A percentile compares a stretch with the other conserved stretches of the same genome.
Evolutionary conservation across 2,329 filamentous ascomycete species (phyloP).

Genomic region (Cercospora beticola): DNA sequence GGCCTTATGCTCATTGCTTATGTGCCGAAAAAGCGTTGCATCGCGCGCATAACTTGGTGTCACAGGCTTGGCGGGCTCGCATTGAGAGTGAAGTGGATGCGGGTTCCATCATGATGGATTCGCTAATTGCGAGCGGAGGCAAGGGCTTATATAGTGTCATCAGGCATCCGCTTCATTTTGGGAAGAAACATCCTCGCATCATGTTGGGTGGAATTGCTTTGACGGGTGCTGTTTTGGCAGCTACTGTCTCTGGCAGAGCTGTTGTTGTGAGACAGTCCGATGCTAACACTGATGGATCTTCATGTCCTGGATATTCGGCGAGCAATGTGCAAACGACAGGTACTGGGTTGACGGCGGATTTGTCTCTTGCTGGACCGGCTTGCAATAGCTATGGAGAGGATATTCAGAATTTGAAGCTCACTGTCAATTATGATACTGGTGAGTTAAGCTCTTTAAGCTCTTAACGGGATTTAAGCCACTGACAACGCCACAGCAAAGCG

Average conservation of each 20-base stretch:
- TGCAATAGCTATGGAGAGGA: slow-evolving; percentile 38
- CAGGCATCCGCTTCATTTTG: background rate
- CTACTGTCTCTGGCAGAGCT: slow-evolving; percentile 12
- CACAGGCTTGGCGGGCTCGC: background rate
- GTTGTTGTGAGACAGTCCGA: slow-evolving; percentile 8
- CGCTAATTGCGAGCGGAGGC: background rate
- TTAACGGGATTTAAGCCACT: background rate
- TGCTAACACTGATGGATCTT: background rate
- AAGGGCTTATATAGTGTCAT: slow-evolving; percentile 5
- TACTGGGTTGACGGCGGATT: slow-evolving; percentile 32
- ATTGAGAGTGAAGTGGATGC: background rate
- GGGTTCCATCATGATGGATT: background rate
- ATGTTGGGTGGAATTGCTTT: slow-evolving; percentile 11
- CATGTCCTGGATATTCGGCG: slow-evolving; percentile 36
- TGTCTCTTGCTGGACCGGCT: slow-evolving; percentile 31
- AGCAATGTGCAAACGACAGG: slow-evolving; percentile 29
- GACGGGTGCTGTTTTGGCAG: slow-evolving; percentile 13
- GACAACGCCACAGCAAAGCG: slow-evolving; percentile 40
- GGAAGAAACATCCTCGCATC: background rate
- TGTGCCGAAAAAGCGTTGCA: background rate
- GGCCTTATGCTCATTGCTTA: background rate
- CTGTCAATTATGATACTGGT: slow-evolving; percentile 34
- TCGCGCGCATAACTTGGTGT: background rate
- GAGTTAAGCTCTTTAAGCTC: slow-evolving; percentile 14
- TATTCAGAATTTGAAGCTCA: slow-evolving; percentile 28